Percentiles rank a stretch among this genome's conserved stretches.
phyloP scores from a whole-genome alignment of 495 filamentous ascomycete species.

The Penicillium angulare region DNA sequence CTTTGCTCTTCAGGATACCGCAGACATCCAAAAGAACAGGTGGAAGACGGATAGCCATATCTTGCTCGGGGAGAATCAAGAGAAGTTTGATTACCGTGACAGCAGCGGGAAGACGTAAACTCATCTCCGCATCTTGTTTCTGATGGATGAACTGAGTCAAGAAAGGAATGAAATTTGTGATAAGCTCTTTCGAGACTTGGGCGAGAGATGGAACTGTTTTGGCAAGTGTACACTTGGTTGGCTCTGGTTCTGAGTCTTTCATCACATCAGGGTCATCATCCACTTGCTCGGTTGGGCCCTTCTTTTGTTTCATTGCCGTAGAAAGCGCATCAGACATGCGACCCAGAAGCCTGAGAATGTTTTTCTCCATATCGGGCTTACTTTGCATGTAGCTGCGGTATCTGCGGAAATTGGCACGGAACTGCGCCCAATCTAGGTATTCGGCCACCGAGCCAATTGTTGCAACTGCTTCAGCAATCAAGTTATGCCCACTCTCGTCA shows the following conservation, averaged over 20 bases:
- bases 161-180: slow-evolving; percentile 70
- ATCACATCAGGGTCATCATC: slow-evolving; percentile 22
- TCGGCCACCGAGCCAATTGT: slow-evolving; percentile 71
- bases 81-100: slow-evolving; percentile 83
- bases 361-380: slow-evolving; percentile 82
- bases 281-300: slow-evolving; percentile 27
- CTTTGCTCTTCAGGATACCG: slow-evolving; percentile 84
- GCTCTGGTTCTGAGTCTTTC: slow-evolving; percentile 16
- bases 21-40: slow-evolving; percentile 86
- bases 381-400: slow-evolving; percentile 76
- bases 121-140: slow-evolving; percentile 91
- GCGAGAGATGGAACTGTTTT: slow-evolving; percentile 63
- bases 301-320: slow-evolving; percentile 47
- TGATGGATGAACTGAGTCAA: slow-evolving; percentile 80
- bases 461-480: slow-evolving; percentile 75
- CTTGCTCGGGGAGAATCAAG: slow-evolving; percentile 69
- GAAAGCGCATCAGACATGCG: slow-evolving; percentile 73
- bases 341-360: slow-evolving; percentile 76
- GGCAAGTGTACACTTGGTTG: slow-evolving; percentile 51
- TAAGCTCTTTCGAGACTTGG: slow-evolving; percentile 72
- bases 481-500: slow-evolving; percentile 75
- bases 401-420: slow-evolving; percentile 73
- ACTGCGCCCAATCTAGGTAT: slow-evolving; percentile 90
- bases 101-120: slow-evolving; percentile 83
- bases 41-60: slow-evolving; percentile 70